Evolutionary conservation across 164 flowering plant genomes (phyloP), one percentile per base, ranked within the genome.

Genomic region (Kingdonia uniflora): DNA sequence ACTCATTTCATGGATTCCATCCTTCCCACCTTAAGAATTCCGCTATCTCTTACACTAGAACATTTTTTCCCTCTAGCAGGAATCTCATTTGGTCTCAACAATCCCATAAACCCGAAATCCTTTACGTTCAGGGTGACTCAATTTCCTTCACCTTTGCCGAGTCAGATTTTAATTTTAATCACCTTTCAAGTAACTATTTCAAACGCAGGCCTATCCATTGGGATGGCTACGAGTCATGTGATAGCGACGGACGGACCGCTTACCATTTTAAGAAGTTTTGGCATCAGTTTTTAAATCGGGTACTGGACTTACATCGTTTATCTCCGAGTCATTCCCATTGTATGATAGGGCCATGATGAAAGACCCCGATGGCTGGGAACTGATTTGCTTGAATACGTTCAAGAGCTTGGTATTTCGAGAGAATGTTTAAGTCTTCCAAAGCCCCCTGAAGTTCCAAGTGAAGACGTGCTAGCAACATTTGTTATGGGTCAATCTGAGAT

Each of bases 131-230:
- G 4, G 8, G 35, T 29, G 38, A 47, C 51, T 47, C 29, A 1
- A 15, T 21, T 12, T 14, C 51, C 1, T 15, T 47, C 17, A 47
- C 29, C 8, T 14, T 47, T 5, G 51, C 51, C 2, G 51, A 47
- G 11, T 47, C 23, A 5, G 13, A 21, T 22, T 22, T 20, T 10
- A 24, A 47, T 47, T 47, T 47, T 47, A 4, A 47, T 13, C 25
- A 47, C 29, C 14, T 47, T 47, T 8, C 51, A 47, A 47, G 29
- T 47, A 11, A 47, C 51, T 20, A 17, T 47, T 47, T 25, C 51
- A 20, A 47, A 47, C 29, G 14, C 20, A 11, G 51, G 51, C 8
- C 14, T 47, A 6, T 47, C 26, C 14, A 47, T 47, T 47, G 51
- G 51, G 29, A 6, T 47, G n/a, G 8, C 29, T 2, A 3, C 19